Percentiles rank a stretch among this genome's conserved stretches.
These are phyloP conservation scores for Starmera pachycereana DNA, from an alignment of 805 yeast genomes.

Conservation along the genomic window DNA sequence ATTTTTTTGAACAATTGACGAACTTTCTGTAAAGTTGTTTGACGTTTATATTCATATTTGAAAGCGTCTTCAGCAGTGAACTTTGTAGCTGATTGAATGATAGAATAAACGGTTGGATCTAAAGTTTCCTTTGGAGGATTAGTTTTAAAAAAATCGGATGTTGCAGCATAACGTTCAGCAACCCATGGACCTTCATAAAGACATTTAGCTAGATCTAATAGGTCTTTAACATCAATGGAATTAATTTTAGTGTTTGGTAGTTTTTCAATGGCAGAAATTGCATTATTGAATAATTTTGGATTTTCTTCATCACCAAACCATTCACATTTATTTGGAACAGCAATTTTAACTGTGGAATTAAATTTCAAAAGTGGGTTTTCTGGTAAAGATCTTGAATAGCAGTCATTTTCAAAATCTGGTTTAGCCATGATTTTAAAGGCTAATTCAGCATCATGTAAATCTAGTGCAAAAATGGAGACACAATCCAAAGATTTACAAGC, in stretches of 20 bases:
- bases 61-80: conserved; percentile 78
- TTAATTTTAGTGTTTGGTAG: conserved; percentile 40
- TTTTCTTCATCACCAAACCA: conserved; percentile 83
- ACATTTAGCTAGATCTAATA: conserved; percentile 74
- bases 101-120: conserved; percentile 75
- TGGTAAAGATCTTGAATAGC: conserved; percentile 74
- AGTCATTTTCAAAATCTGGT: conserved; percentile 59
- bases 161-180: conserved; percentile 85
- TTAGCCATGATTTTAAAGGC: conserved; percentile 63
- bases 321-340: conserved; percentile 59
- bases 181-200: conserved; percentile 99
- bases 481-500: conserved; percentile 94
- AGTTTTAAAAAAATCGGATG: conserved; percentile 57
- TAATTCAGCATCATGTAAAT: conserved; percentile 73
- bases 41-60: conserved; percentile 79
- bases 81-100: conserved; percentile 69
- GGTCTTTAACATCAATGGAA: conserved; percentile 60
- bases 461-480: conserved; percentile 75
- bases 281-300: conserved; percentile 52
- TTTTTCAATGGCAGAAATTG: conserved; percentile 33
- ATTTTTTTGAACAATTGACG: conserved; percentile 41
- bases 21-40: conserved; percentile 62
- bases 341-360: conserved; percentile 52
- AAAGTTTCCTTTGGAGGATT: conserved; percentile 60
- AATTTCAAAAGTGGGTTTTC: conserved; percentile 50